phyloP scores from a whole-genome alignment of 2,329 filamentous ascomycete species.

The Samsoniella hepiali region DNA sequence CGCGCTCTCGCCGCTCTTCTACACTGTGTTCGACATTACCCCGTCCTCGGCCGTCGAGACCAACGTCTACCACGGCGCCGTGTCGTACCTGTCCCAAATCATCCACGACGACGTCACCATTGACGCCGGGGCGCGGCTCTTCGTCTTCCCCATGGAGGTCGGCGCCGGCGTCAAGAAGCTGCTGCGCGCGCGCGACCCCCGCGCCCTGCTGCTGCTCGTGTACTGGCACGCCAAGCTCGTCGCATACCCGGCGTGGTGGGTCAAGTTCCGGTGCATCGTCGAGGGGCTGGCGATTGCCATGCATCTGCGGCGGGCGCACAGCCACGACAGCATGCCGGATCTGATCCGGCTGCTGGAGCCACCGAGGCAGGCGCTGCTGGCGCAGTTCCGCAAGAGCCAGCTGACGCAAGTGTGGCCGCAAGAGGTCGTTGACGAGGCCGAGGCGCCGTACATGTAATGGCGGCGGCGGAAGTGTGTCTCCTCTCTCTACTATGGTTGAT shows the following conservation, averaged over 20 bases:
- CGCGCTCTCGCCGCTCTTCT: conserved; percentile 29
- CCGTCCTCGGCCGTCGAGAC: conserved; percentile 19
- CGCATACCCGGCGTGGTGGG: conserved; percentile 41
- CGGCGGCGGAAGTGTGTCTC: background rate
- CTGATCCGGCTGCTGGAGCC: conserved; percentile 5
- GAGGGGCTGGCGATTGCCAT: conserved; percentile 46
- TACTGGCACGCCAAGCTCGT: conserved; percentile 51
- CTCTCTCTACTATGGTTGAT: background rate
- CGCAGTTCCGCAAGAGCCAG: conserved; percentile 9
- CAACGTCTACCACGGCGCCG: conserved; percentile 28
- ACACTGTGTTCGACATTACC: conserved; percentile 25
- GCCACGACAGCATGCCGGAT: background rate
- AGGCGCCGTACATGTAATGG: background rate
- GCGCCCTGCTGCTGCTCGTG: conserved; percentile 48
- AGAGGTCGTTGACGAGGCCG: conserved; percentile 9
- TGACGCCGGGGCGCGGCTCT: conserved; percentile 37
- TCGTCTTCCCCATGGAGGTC: conserved; percentile 43
- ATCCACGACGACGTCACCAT: conserved; percentile 32
- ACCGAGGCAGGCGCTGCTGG: conserved; percentile 10
- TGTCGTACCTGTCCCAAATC: conserved; percentile 33
- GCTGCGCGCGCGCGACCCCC: conserved; percentile 44
- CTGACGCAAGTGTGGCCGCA: conserved; percentile 9
- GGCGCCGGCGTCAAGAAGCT: conserved; percentile 38
- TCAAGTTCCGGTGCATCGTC: conserved; percentile 39
- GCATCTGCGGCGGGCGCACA: conserved; percentile 24